A percentile compares a stretch with the other conserved stretches of the same genome.
Evolutionary conservation across 1,139 yeast species (phyloP).

Genomic region (Candida buenavistaensis): DNA sequence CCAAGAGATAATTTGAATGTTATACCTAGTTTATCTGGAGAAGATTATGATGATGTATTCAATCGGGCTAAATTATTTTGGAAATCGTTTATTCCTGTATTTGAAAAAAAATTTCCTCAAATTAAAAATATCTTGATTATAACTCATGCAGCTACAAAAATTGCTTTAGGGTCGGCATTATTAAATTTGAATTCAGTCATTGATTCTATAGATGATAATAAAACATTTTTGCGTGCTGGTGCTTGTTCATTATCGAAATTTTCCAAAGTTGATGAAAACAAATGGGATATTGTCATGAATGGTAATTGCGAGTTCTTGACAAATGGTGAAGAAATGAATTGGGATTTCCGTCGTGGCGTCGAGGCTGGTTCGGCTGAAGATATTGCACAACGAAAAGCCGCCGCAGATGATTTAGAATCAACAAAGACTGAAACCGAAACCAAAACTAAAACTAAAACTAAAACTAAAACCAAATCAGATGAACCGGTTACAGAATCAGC

Average conservation of each 20-base stretch:
- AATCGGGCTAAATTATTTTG: slow-evolving; percentile 54
- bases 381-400: slow-evolving; percentile 38
- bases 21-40: slow-evolving; percentile 62
- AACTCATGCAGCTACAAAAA: slow-evolving; percentile 84
- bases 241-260: slow-evolving; percentile 47
- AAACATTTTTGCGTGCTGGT: slow-evolving; percentile 44
- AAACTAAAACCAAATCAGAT: slow-evolving; percentile 3
- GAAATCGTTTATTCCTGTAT: slow-evolving; percentile 46
- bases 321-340: slow-evolving; percentile 88
- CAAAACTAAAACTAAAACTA: too few species aligned
- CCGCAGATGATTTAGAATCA: slow-evolving; percentile 17
- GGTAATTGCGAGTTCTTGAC: slow-evolving; percentile 68
- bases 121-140: slow-evolving; percentile 58
- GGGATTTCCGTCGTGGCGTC: slow-evolving; percentile 69
- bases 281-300: slow-evolving; percentile 60
- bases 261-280: slow-evolving; percentile 12
- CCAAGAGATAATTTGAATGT: slow-evolving; percentile 43
- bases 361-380: slow-evolving; percentile 84
- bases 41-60: slow-evolving; percentile 62
- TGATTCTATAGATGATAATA: slow-evolving; percentile 47
- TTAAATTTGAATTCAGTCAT: slow-evolving; percentile 48
- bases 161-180: slow-evolving; percentile 72
- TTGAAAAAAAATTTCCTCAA: slow-evolving; percentile 56
- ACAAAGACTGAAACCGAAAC: slow-evolving; percentile 3
- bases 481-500: slow-evolving; percentile 22